Evolutionary conservation across 331 rosid genomes (phyloP).

Genomic region (Prunus yedoensis): DNA sequence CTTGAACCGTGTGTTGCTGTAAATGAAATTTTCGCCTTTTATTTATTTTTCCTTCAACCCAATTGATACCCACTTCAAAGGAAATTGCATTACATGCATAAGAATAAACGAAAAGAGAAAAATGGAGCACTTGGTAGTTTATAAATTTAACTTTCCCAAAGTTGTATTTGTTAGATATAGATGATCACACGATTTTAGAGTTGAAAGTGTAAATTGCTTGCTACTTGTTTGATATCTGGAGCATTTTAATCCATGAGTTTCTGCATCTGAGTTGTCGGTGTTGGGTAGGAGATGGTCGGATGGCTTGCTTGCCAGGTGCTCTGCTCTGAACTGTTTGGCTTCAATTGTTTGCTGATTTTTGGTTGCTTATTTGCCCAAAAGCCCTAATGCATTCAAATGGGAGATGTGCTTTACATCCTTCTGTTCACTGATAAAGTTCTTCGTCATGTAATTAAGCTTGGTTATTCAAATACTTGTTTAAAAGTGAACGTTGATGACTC

Average conservation of each 20-base stretch:
- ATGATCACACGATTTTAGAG: not conserved
- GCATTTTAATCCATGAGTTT: slow-evolving; percentile 8
- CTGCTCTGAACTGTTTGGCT: not conserved
- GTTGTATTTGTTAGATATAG: slow-evolving; percentile 28
- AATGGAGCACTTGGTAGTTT: slow-evolving; percentile 18
- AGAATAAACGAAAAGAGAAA: slow-evolving; percentile 13
- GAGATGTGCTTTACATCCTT: not conserved
- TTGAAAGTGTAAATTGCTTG: slow-evolving; percentile 25
- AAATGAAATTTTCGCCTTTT: slow-evolving; percentile 21
- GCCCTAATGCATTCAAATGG: no score
- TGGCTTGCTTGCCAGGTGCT: not conserved
- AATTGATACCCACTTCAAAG: slow-evolving; percentile 16
- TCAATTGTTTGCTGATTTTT: not conserved
- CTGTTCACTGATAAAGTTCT: not conserved
- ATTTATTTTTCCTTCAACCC: slow-evolving; percentile 7
- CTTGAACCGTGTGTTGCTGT: slow-evolving; percentile 41
- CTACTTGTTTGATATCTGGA: slow-evolving; percentile 13
- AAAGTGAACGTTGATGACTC: no score
- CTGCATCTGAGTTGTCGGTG: not conserved
- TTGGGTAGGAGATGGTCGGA: not conserved
- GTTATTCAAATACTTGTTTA: no score
- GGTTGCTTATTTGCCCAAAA: no score
- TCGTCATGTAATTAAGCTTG: not conserved
- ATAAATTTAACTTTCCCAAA: slow-evolving; percentile 15
- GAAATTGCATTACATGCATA: slow-evolving; percentile 23